These are phyloP conservation scores for Neurospora terricola DNA, from an alignment of 495 filamentous ascomycete species.

Conservation along the genomic window DNA sequence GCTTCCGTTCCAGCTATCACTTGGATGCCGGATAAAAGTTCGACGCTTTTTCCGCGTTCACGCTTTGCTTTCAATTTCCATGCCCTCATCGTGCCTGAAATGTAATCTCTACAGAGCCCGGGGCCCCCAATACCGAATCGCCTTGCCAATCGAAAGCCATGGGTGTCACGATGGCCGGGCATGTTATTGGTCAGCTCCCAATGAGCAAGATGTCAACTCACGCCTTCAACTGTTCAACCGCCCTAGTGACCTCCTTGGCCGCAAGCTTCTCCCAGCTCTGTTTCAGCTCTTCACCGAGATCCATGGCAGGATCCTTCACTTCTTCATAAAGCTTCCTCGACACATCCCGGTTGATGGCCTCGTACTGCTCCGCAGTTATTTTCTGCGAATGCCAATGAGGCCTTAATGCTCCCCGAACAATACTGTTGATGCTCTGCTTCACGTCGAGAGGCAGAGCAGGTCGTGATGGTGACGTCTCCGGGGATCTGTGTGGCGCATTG, in stretches of 20 bases:
- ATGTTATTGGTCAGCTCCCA: neutral
- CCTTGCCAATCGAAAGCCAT: neutral
- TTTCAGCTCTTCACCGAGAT: slow-evolving; percentile 42
- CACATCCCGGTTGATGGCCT: slow-evolving; percentile 73
- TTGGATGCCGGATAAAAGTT: neutral
- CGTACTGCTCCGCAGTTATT: slow-evolving; percentile 75
- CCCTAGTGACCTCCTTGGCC: slow-evolving; percentile 61
- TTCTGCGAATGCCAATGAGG: slow-evolving; percentile 62
- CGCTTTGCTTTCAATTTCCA: neutral
- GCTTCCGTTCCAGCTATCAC: neutral
- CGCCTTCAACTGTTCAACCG: slow-evolving; percentile 39
- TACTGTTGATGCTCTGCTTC: slow-evolving; percentile 71
- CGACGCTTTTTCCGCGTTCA: neutral
- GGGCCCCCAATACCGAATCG: neutral
- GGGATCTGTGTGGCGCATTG: slow-evolving; percentile 30
- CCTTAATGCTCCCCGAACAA: slow-evolving; percentile 67
- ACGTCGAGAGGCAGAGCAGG: slow-evolving; percentile 53
- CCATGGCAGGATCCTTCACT: slow-evolving; percentile 47
- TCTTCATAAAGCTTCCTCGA: slow-evolving; percentile 79
- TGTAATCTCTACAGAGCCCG: neutral
- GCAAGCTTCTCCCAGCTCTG: slow-evolving; percentile 61
- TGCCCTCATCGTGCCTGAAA: neutral
- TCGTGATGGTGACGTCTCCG: slow-evolving; percentile 47
- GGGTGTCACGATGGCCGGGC: neutral
- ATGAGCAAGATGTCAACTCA: slow-evolving; percentile 9